Percentiles rank a stretch among this genome's conserved stretches.
Evolutionary conservation across 257 asterid species (phyloP).

Genomic region (Penstemon newberryi): DNA sequence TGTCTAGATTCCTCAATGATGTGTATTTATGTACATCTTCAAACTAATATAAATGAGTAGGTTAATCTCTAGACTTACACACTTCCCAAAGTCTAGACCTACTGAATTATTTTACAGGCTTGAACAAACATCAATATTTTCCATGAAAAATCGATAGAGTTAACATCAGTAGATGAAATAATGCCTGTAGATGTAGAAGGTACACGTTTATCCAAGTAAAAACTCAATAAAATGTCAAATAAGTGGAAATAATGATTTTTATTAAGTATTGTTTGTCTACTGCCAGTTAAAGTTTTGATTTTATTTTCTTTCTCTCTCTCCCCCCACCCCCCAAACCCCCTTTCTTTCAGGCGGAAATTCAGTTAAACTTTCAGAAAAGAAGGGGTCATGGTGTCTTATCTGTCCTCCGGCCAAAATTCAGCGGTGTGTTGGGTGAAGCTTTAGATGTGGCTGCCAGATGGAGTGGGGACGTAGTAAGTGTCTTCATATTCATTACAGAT

Average conservation of each 20-base stretch:
- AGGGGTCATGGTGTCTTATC: slow-evolving; percentile 96
- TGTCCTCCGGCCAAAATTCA: slow-evolving; percentile 92
- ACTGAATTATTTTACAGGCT: too few relatives aligned
- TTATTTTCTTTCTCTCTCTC: slow-evolving; percentile 11
- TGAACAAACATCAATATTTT: not conserved
- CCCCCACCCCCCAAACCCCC: not conserved
- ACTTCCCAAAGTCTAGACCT: too few relatives aligned
- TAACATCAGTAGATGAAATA: slow-evolving; percentile 20
- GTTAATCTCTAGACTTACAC: too few relatives aligned
- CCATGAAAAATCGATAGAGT: slow-evolving; percentile 16
- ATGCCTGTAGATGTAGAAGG: slow-evolving; percentile 17
- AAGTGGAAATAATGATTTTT: not conserved
- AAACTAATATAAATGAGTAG: too few relatives aligned
- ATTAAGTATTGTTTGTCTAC: slow-evolving; percentile 7
- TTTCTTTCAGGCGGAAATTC: slow-evolving; percentile 77
- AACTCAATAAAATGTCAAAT: slow-evolving; percentile 17
- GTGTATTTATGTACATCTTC: too few relatives aligned
- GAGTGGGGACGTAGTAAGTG: slow-evolving; percentile 99
- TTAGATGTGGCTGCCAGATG: slow-evolving; percentile 98
- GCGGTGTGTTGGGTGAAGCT: slow-evolving; percentile 98
- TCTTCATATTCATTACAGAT: slow-evolving; percentile 25
- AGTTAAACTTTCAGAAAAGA: slow-evolving; percentile 91
- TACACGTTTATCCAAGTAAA: slow-evolving; percentile 13
- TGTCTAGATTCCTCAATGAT: too few relatives aligned
- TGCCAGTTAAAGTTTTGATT: slow-evolving; percentile 7